Base-by-base conservation (phyloP, 768 basidiomycete genomes). In the Hericium erinaceus region DNA sequence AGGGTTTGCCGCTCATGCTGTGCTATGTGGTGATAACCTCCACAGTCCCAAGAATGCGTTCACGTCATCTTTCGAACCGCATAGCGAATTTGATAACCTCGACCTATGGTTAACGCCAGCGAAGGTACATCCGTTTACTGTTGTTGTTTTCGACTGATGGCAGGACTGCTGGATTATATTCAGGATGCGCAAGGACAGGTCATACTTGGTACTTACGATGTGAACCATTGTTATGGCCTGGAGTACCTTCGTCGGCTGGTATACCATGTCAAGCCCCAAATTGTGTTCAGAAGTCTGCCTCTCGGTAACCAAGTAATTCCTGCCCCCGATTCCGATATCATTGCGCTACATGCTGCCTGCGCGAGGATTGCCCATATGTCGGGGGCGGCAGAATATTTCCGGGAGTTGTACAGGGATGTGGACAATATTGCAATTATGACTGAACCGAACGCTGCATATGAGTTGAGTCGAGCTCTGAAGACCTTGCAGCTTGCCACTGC, bases 281-380 rank as follows among this genome's bases (percentile, higher is more conserved):
- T 44, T 15, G 18, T 18, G 4, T 44, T 44, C 41, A 12, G 41
- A 44, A 44, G 41, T 44, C 18, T 15, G 40, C 11, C 26, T 13
- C 15, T 56, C 10, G 18, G 50, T 38, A 51, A 20, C 54, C 15
- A 50, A 39, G 16, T 44, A 4, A 55, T 59, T 28, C 48, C 58
- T 39, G 53, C 54, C 39, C 58, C 48, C 13, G 39, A 55, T 40
- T 49, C 54, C 53, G 16, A n/a, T 16, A 33, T 59, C 22, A 50
- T 59, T 46, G 40, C 44, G 8, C 20, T 58, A 46, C 58, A 59
- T 24, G 58, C 58, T 8, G 58, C 58, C 26, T 59, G 58, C 20
- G 58, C 58, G 41, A 50, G 40, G 58, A 55, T 59, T 24, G 58
- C 58, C n/a, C 54, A 55, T 49, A 59, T 55, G 53, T 59, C 54